phyloP scores from a whole-genome alignment of 352 stramenopile species.

The Pythium pectinolyticum region DNA sequence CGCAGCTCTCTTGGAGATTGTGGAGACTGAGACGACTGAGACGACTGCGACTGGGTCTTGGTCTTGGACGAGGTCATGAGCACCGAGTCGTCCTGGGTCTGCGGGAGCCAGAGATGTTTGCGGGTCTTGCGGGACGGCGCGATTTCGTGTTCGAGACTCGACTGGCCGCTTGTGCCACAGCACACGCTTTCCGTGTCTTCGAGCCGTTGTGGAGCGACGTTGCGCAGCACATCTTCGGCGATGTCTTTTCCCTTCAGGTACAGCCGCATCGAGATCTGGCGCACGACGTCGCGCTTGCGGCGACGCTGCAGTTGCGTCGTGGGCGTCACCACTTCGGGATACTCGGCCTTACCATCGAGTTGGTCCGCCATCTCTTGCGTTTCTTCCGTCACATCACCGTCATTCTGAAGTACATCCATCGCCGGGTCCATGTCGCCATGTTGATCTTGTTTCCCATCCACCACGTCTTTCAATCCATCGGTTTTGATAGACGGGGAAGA shows the following conservation, averaged over 20 bases:
- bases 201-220: conserved; percentile 53
- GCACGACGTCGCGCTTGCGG: conserved; percentile 68
- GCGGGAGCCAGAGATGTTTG: conserved; percentile 71
- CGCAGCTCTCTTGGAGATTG: conserved; percentile 25
- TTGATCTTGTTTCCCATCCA: too few species aligned
- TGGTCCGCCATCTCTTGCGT: not conserved
- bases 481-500: not conserved
- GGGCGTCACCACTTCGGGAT: conserved; percentile 21
- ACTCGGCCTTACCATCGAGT: conserved; percentile 9
- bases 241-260: conserved; percentile 72
- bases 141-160: conserved; percentile 68
- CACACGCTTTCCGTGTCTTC: conserved; percentile 60
- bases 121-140: conserved; percentile 58
- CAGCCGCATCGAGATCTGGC: conserved; percentile 75
- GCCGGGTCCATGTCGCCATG: conserved; percentile 1
- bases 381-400: not conserved
- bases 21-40: not conserved
- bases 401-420: not conserved
- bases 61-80: conserved; percentile 37
- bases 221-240: conserved; percentile 62
- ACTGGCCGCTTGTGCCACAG: conserved; percentile 30
- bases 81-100: conserved; percentile 79
- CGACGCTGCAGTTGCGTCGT: conserved; percentile 27
- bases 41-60: conserved; percentile 6
- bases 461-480: not conserved